These are phyloP conservation scores for Phytophthora fragariaefolia DNA, from an alignment of 352 stramenopile genomes.

Conservation along the genomic window DNA sequence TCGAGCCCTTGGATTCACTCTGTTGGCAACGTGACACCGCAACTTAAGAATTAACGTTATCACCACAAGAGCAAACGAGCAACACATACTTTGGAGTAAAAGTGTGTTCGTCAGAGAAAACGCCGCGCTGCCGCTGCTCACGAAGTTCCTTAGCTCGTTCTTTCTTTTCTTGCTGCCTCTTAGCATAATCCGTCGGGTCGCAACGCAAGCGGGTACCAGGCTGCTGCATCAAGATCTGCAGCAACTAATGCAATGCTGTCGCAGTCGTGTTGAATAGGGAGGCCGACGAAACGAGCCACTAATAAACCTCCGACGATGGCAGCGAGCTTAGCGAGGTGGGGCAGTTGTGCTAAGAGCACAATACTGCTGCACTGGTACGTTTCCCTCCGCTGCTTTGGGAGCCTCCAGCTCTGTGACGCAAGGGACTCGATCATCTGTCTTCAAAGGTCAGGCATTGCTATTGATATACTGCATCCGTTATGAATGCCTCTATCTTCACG, in stretches of 20 bases:
- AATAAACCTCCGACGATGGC: too few relatives aligned
- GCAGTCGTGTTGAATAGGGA: constrained; percentile 2
- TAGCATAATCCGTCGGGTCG: constrained; percentile 83
- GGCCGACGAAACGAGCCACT: not conserved
- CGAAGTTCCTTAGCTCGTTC: constrained; percentile 79
- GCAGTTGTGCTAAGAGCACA: constrained; percentile 17
- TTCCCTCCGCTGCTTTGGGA: constrained; percentile 17
- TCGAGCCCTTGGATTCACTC: constrained; percentile 54
- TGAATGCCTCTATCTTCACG: not conserved
- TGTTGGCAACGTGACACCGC: too few relatives aligned
- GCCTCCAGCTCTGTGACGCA: constrained; percentile 20
- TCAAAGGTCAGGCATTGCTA: constrained; percentile 37
- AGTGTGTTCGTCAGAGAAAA: constrained; percentile 81
- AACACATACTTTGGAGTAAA: constrained; percentile 74
- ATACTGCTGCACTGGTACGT: constrained; percentile 8
- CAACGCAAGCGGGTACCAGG: constrained; percentile 65
- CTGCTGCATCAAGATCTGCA: constrained; percentile 52
- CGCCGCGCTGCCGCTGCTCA: constrained; percentile 65
- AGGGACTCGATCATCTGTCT: constrained; percentile 12
- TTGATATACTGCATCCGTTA: constrained; percentile 42
- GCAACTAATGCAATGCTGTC: constrained; percentile 10
- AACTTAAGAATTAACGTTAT: too few relatives aligned
- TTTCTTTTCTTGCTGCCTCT: constrained; percentile 79
- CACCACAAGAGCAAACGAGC: not conserved
- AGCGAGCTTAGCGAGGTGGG: not conserved